Conservation (phyloP, 352 stramenopile genomes). For the Phytophthora pinifolia region DNA sequence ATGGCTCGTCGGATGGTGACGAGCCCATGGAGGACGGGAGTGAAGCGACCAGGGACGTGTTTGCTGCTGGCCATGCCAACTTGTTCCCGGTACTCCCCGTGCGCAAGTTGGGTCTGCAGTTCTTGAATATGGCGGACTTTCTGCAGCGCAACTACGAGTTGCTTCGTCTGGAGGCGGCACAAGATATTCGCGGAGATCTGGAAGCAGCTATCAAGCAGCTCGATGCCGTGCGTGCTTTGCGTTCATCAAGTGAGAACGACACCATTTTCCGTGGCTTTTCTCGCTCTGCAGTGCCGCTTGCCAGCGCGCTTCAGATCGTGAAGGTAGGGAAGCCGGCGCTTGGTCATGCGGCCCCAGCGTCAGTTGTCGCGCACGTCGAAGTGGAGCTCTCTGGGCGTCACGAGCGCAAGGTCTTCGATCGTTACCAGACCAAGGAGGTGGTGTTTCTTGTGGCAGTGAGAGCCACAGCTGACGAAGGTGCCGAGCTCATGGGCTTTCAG, state of each 20-base stretch:
- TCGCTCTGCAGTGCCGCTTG: constrained; percentile 39
- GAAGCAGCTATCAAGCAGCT: constrained; percentile 85
- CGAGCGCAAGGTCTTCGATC: constrained; percentile 80
- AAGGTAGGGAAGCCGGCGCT: constrained; percentile 90
- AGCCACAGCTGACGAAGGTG: constrained; percentile 61
- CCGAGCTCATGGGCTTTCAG: constrained; percentile 61
- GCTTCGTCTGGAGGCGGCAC: constrained; percentile 87
- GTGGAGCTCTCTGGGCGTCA: constrained; percentile 79
- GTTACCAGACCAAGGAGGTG: constrained; percentile 91
- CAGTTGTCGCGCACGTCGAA: constrained; percentile 86
- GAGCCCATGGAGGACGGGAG: constrained; percentile 10
- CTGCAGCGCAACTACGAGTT: constrained; percentile 93
- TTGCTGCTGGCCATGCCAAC: constrained; percentile 37
- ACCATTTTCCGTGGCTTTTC: constrained; percentile 68
- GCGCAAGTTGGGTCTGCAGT: constrained; percentile 96
- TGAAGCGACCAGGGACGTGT: constrained; percentile 22
- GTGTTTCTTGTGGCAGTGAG: constrained; percentile 93
- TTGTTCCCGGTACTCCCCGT: constrained; percentile 76
- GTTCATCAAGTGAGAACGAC: constrained; percentile 39
- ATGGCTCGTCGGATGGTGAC: constrained; percentile 5
- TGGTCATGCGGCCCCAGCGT: constrained; percentile 80
- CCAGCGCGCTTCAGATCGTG: constrained; percentile 54
- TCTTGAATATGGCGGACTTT: constrained; percentile 94
- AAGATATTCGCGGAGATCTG: constrained; percentile 85
- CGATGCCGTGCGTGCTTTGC: constrained; percentile 47